Conservation (phyloP, 768 basidiomycete genomes). For the Asterophora parasitica region DNA sequence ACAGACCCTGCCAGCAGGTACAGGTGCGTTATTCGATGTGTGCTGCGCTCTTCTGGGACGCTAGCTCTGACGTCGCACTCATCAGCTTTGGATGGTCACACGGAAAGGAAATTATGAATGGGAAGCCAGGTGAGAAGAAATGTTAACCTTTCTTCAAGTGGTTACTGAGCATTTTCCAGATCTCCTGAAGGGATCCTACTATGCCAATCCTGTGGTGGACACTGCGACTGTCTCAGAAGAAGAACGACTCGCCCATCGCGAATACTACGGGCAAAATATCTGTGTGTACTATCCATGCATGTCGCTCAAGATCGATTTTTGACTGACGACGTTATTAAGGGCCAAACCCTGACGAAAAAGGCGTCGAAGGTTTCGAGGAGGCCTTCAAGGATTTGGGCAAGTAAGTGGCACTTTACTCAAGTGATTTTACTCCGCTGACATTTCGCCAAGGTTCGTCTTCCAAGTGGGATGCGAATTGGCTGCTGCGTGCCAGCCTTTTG, state of each 20-base stretch:
- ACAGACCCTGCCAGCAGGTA: slow-evolving; percentile 69
- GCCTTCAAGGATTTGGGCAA: slow-evolving; percentile 85
- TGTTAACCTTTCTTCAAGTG: background rate
- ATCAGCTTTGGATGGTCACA: slow-evolving; percentile 94
- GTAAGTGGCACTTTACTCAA: slow-evolving; percentile 28
- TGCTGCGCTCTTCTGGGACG: background rate
- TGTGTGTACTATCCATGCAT: slow-evolving; percentile 43
- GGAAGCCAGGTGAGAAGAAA: slow-evolving; percentile 57
- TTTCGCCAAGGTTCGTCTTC: slow-evolving; percentile 61
- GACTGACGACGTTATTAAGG: slow-evolving; percentile 42
- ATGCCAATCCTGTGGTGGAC: slow-evolving; percentile 82
- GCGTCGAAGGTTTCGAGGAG: slow-evolving; percentile 72
- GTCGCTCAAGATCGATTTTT: background rate
- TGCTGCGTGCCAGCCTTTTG: slow-evolving; percentile 86
- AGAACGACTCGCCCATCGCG: slow-evolving; percentile 57
- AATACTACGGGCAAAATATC: slow-evolving; percentile 87
- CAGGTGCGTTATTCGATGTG: slow-evolving; percentile 43
- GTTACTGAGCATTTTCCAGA: slow-evolving; percentile 38
- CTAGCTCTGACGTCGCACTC: background rate
- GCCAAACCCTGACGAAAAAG: slow-evolving; percentile 54
- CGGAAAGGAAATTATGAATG: slow-evolving; percentile 98
- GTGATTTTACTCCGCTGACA: slow-evolving; percentile 3
- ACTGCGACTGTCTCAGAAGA: slow-evolving; percentile 52
- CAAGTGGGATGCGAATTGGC: slow-evolving; percentile 79
- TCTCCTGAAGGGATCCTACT: slow-evolving; percentile 87